Base-by-base conservation (phyloP, 495 filamentous ascomycete genomes). In the Penicillium subrubescens region DNA sequence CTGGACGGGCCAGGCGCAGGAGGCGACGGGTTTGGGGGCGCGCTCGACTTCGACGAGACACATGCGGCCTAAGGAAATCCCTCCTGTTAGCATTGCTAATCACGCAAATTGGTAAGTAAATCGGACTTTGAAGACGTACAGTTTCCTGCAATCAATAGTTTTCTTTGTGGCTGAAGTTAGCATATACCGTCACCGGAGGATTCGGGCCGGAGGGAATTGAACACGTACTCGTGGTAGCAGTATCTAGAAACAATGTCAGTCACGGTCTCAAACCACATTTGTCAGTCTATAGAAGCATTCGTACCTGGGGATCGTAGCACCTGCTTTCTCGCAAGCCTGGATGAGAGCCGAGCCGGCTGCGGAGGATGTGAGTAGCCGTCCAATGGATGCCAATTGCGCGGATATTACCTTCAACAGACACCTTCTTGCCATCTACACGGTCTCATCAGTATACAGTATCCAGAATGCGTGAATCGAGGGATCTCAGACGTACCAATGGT, bases 241-340 rank as follows among this genome's bases (percentile, higher is more conserved):
- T 98, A 99, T 91, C 94, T 92, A 62, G 56, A 64, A 43, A 10
- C n/a, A 41, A 41, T 56, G 71, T 86, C 66, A 88, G 85, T 63
- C n/a, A 72, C 39, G 51, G 12, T 8, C 3, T 58, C 7, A 31
- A 58, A 25, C 10, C 8, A 46, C 7, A 4, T 25, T 34, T 12
- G 31, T 5, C 50, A 33, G 37, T 37, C 48, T 25, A n/a, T 15
- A 14, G 21, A 3, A 34, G 34, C 48, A 44, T 43, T 67, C 81
- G 63, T 79, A 91, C 90, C 91, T 93, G 64, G 93, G 93, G 69
- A 97, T 86, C n/a, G 89, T 92, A 59, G 82, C 87, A 67, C 95
- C 95, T 61, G 95, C 95, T 81, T 99, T 97, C 81, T 99, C 95
- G 83, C 95, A 98, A 68, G 95, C 95, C 83, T 99, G 95, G 75